Conservation (phyloP, 345 rosid species). For the Salix arbutifolia region DNA sequence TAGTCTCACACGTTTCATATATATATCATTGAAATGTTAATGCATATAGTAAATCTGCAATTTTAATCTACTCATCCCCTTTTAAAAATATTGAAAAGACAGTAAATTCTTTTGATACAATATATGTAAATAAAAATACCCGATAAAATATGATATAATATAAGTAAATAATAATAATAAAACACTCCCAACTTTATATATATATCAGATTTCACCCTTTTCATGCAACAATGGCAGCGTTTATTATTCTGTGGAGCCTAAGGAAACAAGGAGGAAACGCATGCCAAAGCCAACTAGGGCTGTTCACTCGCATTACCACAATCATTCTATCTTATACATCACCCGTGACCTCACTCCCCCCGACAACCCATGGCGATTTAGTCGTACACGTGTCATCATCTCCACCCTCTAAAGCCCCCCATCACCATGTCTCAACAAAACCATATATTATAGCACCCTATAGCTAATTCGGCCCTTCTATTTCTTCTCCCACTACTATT, state of each 20-base stretch:
- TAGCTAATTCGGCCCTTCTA: conserved; percentile 11
- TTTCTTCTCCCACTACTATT: conserved; percentile 1
- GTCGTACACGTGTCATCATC: conserved; percentile 49
- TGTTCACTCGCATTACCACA: conserved; percentile 43
- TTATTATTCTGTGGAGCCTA: conserved; percentile 16
- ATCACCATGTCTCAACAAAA: not conserved
- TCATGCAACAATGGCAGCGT: not conserved
- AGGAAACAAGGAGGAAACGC: conserved; percentile 9
- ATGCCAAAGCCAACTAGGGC: conserved; percentile 29
- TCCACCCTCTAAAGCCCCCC: conserved; percentile 26
- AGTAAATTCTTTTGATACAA: no score
- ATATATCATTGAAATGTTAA: no score
- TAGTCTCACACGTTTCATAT: not conserved
- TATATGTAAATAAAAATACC: no score
- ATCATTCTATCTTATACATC: conserved; percentile 42
- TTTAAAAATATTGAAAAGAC: no score
- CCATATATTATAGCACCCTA: conserved; percentile 28
- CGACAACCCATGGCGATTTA: conserved; percentile 31
- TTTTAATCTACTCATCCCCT: no score
- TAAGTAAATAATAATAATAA: not conserved
- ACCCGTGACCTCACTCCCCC: conserved; percentile 57
- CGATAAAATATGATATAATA: not conserved
- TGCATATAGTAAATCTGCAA: no score
- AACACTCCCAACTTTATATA: not conserved
- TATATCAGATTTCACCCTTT: not conserved